phyloP scores from a whole-genome alignment of 2,329 filamentous ascomycete species.

The Pestalotiopsis sp. region DNA sequence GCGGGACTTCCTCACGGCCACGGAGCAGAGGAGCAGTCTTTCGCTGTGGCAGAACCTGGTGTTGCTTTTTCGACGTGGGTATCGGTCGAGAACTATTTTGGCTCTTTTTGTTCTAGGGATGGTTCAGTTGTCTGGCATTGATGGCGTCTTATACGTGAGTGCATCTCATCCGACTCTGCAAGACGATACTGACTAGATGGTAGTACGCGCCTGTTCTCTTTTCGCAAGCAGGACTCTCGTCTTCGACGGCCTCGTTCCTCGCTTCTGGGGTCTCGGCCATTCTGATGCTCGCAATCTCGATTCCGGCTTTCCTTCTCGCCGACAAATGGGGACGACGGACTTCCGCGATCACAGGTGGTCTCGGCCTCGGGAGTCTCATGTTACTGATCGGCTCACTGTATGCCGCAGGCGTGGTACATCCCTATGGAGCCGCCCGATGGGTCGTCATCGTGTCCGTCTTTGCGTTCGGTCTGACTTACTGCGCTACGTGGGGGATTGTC shows the following conservation, averaged over 20 bases:
- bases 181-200: not conserved
- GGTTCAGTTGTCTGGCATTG: slow-evolving; percentile 64
- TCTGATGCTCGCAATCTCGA: slow-evolving; percentile 58
- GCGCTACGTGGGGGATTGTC: slow-evolving; percentile 55
- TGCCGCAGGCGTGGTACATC: slow-evolving; percentile 45
- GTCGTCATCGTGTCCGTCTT: slow-evolving; percentile 54
- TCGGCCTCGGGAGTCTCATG: slow-evolving; percentile 52
- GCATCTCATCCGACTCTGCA: not conserved
- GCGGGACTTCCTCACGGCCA: slow-evolving; percentile 42
- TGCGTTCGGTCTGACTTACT: slow-evolving; percentile 49
- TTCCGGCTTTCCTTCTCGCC: slow-evolving; percentile 58
- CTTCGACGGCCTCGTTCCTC: slow-evolving; percentile 57
- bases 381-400: slow-evolving; percentile 57
- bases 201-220: slow-evolving; percentile 66
- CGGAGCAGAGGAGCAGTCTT: slow-evolving; percentile 31
- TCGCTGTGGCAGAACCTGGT: slow-evolving; percentile 33
- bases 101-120: slow-evolving; percentile 58
- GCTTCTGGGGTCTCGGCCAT: slow-evolving; percentile 64
- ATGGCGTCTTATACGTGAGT: slow-evolving; percentile 62
- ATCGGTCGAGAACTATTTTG: slow-evolving; percentile 31
- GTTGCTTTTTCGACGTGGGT: slow-evolving; percentile 41
- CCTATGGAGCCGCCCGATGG: slow-evolving; percentile 46
- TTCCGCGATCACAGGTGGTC: slow-evolving; percentile 55
- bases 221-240: slow-evolving; percentile 58
- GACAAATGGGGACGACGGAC: slow-evolving; percentile 61